A percentile compares a stretch with the other conserved stretches of the same genome.
Evolutionary conservation across 2,329 filamentous ascomycete species (phyloP).

Genomic region (Diaporthe ilicicola): DNA sequence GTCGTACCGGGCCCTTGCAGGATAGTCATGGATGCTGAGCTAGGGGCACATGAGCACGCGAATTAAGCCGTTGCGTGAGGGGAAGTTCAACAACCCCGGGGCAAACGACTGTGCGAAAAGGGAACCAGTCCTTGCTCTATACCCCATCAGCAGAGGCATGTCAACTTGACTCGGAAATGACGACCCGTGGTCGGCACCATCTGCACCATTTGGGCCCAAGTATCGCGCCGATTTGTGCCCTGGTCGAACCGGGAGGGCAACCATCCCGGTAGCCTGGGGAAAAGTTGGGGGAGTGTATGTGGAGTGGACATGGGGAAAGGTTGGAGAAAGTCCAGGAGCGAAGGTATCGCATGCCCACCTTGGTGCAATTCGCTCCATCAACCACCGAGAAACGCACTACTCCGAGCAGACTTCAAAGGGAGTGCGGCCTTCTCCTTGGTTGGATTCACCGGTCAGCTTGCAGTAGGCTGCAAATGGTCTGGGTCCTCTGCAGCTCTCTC

Average conservation of each 20-base stretch:
- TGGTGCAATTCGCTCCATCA: background rate
- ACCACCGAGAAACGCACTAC: background rate
- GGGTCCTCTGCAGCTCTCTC: background rate
- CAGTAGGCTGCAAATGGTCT: background rate
- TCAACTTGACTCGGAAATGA: conserved; percentile 24
- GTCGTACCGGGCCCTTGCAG: background rate
- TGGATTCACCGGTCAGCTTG: background rate
- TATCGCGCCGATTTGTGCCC: background rate
- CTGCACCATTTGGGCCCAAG: background rate
- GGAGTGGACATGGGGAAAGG: background rate
- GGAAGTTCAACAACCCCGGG: background rate
- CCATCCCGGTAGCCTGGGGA: background rate
- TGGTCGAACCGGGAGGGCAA: background rate
- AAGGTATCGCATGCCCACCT: background rate
- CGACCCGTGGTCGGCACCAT: conserved; percentile 9
- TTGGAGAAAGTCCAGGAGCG: background rate
- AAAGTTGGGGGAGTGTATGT: conserved; percentile 4
- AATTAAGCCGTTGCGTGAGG: background rate
- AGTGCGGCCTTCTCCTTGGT: background rate
- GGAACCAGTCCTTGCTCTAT: background rate
- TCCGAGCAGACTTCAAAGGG: background rate
- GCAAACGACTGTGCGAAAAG: background rate
- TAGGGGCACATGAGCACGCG: background rate
- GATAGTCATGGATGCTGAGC: background rate
- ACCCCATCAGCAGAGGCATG: background rate